Base-by-base conservation (phyloP, 169 alveolate species). In the Eimeria maxima region DNA sequence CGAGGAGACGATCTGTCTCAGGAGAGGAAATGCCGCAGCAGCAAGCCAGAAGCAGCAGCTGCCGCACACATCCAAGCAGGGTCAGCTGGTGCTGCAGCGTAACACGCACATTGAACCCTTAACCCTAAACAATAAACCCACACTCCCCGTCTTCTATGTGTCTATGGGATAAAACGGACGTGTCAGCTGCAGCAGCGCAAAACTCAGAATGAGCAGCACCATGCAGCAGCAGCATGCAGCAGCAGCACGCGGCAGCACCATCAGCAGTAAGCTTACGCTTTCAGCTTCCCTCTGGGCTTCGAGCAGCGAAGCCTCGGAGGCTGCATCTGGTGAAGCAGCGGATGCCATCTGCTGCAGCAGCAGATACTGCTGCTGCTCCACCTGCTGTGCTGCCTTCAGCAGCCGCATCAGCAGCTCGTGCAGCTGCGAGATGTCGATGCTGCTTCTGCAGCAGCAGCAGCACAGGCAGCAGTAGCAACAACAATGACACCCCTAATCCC, bases 11-110 rank as follows among this genome's bases (percentile, higher is more conserved):
- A 42, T 76, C 95, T 71, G 81, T 76, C 60, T 90, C 86, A 33
- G 73, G 80, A 45, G 81, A 47, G 0, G 76, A 55, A 22, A 90
- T 53, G 38, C 83, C 95, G 89, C 67, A 50, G 88, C 83, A 71
- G 76, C 89, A 71, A 18, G 95, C 95, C 74, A 90, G 88, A 44
- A 90, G 88, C 74, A 90, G 78, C 65, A 90, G 89, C 88, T 90
- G 95, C 20, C 95, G 95, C 13, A 73, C 74, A 53, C 95, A 90
- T 22, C 81, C 88, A 45, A 47, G 67, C 65, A 90, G 95, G 42
- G 95, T 90, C 89, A 90, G 78, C 13, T 67, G 95, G 89, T 69
- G 76, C 95, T 90, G 89, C 90, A 73, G 73, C 71, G 27, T 71
- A 90, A 53, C 63, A 65, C n/a, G 8, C 29, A 11, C 76, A 60